Conservation (phyloP, 2,329 filamentous ascomycete species). For the Bipolaris sorokiniana region DNA sequence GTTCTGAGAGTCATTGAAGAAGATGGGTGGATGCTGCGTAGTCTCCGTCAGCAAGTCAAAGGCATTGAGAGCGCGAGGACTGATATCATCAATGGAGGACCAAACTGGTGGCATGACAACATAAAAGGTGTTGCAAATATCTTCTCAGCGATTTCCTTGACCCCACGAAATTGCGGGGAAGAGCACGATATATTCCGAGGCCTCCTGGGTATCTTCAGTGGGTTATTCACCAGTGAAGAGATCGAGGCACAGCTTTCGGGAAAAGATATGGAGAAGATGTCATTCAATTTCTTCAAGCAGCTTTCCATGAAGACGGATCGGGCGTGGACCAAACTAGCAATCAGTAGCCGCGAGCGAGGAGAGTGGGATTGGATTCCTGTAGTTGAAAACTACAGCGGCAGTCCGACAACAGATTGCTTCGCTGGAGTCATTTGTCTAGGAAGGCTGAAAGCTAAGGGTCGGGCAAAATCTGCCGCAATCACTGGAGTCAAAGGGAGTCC, state of each 20-base stretch:
- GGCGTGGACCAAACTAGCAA: slow-evolving; percentile 12
- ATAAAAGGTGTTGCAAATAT: slow-evolving; percentile 5
- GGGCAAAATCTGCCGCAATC: slow-evolving; percentile 1
- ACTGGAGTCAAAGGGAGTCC: slow-evolving; percentile 3
- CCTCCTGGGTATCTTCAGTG: slow-evolving; percentile 8
- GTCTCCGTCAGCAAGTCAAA: slow-evolving; percentile 3
- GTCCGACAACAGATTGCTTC: slow-evolving; percentile 3
- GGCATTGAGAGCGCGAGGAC: slow-evolving; percentile 6
- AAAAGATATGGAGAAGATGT: slow-evolving; percentile 7
- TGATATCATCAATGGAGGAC: slow-evolving; percentile 11
- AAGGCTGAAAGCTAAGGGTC: slow-evolving; percentile 4
- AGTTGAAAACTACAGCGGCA: background rate
- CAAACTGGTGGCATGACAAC: slow-evolving; percentile 11
- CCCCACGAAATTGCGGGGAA: background rate
- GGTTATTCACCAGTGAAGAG: slow-evolving; percentile 6
- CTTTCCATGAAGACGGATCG: background rate
- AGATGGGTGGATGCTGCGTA: background rate
- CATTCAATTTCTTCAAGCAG: slow-evolving; percentile 8
- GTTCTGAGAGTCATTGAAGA: slow-evolving; percentile 8
- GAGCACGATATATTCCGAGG: slow-evolving; percentile 3
- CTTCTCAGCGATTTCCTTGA: slow-evolving; percentile 10
- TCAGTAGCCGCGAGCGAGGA: slow-evolving; percentile 6
- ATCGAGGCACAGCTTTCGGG: slow-evolving; percentile 3
- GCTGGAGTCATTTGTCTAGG: slow-evolving; percentile 6
- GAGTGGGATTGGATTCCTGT: slow-evolving; percentile 14